A percentile compares a stretch with the other conserved stretches of the same genome.
These are phyloP conservation scores for Peronospora tabacina DNA, from an alignment of 352 stramenopile species.

Conservation along the genomic window DNA sequence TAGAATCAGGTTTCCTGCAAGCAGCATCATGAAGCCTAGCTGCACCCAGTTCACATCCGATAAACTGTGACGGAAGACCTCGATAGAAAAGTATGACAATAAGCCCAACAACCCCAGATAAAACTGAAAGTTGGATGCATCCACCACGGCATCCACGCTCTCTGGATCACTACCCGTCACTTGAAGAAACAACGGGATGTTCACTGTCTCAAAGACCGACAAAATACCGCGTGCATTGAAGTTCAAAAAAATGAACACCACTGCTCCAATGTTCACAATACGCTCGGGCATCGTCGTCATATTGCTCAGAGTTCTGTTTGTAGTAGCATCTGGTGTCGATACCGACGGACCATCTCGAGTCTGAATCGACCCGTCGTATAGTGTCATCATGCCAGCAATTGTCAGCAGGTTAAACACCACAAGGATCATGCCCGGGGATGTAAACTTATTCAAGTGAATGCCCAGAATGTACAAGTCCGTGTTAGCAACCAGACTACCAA, in stretches of 20 bases:
- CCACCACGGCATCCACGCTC: slow-evolving; percentile 40
- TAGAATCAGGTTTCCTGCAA: slow-evolving; percentile 45
- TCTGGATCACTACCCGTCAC: slow-evolving; percentile 46
- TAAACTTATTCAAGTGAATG: slow-evolving; percentile 64
- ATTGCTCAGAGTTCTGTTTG: slow-evolving; percentile 40
- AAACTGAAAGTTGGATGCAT: slow-evolving; percentile 71
- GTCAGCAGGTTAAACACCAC: slow-evolving; percentile 46
- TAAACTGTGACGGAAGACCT: slow-evolving; percentile 52
- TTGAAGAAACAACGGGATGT: slow-evolving; percentile 62
- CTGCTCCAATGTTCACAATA: slow-evolving; percentile 52
- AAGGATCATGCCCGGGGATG: slow-evolving; percentile 49
- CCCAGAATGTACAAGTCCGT: slow-evolving; percentile 42
- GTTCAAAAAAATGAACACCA: slow-evolving; percentile 70
- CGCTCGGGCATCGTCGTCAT: slow-evolving; percentile 38
- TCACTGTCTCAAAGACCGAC: slow-evolving; percentile 71
- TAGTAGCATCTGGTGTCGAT: slow-evolving; percentile 14
- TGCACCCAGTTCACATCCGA: slow-evolving; percentile 58
- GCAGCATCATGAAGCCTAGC: slow-evolving; percentile 50
- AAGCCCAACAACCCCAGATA: slow-evolving; percentile 57
- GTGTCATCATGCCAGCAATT: slow-evolving; percentile 46
- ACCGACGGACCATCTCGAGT: slow-evolving; percentile 43
- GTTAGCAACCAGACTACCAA: slow-evolving; percentile 48
- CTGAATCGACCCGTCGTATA: slow-evolving; percentile 45
- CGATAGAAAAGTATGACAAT: slow-evolving; percentile 69
- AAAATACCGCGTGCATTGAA: slow-evolving; percentile 64